Evolutionary conservation across 2,329 filamentous ascomycete genomes (phyloP).

Genomic region (Alternaria angustiovoidea): DNA sequence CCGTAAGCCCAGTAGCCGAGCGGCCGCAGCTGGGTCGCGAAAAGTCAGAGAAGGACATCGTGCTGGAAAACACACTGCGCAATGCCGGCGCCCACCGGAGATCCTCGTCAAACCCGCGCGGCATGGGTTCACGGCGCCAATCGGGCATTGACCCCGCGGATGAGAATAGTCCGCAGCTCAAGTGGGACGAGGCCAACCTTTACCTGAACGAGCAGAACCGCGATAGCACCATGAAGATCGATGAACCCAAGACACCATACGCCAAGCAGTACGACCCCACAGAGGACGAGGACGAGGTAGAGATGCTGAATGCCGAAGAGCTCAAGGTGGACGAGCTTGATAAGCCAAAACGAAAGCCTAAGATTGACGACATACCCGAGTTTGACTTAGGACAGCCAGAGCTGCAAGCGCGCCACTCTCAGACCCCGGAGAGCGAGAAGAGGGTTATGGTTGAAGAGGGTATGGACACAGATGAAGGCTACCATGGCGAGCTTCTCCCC

Average conservation of each 20-base stretch:
- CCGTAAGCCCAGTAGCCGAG: constrained; percentile 42
- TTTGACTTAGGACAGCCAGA: constrained; percentile 94
- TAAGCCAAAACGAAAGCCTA: constrained; percentile 60
- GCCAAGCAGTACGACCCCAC: constrained; percentile 89
- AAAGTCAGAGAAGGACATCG: constrained; percentile 83
- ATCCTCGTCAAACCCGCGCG: constrained; percentile 76
- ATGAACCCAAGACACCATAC: constrained; percentile 97
- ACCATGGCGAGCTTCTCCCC: constrained; percentile 67
- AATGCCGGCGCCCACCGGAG: constrained; percentile 90
- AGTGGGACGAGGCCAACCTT: constrained; percentile 98
- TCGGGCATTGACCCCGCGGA: constrained; percentile 64
- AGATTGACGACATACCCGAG: constrained; percentile 82
- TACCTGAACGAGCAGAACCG: constrained; percentile 97
- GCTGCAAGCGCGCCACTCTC: constrained; percentile 52
- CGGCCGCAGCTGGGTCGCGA: constrained; percentile 58
- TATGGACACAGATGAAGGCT: constrained; percentile 52
- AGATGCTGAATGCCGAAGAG: constrained; percentile 72
- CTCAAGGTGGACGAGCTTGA: constrained; percentile 75
- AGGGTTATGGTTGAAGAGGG: constrained; percentile 79
- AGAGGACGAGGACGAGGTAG: constrained; percentile 81
- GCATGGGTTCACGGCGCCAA: constrained; percentile 75
- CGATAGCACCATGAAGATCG: constrained; percentile 97
- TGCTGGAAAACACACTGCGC: constrained; percentile 90
- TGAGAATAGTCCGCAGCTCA: constrained; percentile 76
- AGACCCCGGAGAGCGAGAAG: constrained; percentile 66